Evolutionary conservation across 768 basidiomycete genomes (phyloP).

Genomic region (Boletus edulis): DNA sequence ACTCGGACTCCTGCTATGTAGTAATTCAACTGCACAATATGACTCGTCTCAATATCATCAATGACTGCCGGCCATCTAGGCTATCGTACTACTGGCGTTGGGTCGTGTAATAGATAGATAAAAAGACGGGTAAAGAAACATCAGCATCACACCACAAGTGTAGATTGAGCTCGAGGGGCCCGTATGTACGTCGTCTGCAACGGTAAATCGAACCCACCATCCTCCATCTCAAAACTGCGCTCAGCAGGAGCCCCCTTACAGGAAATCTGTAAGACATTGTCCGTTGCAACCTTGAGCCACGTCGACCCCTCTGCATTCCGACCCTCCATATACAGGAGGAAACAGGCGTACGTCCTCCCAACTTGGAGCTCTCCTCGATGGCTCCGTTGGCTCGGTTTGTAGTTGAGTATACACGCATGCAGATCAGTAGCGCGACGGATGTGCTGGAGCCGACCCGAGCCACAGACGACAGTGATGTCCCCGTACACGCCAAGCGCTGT

Average conservation of each 20-base stretch:
- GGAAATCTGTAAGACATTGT: conserved; percentile 20
- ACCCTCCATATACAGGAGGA: conserved; percentile 16
- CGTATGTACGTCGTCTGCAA: conserved; percentile 12
- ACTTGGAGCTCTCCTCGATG: conserved; percentile 13
- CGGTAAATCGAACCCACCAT: conserved; percentile 7
- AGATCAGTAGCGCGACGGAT: conserved; percentile 15
- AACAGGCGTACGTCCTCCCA: conserved; percentile 20
- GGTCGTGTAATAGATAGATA: too few relatives aligned
- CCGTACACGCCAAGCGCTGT: conserved; percentile 6
- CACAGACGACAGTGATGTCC: conserved; percentile 16
- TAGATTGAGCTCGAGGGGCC: conserved; percentile 8
- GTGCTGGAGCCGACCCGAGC: conserved; percentile 11
- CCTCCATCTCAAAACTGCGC: neutral
- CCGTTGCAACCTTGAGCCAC: conserved; percentile 26
- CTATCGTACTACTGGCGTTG: too few relatives aligned
- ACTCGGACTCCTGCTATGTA: too few relatives aligned
- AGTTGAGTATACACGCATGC: conserved; percentile 24
- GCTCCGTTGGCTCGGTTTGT: neutral
- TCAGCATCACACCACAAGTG: neutral
- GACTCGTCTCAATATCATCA: too few relatives aligned
- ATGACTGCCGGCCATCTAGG: too few relatives aligned
- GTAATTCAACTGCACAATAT: too few relatives aligned
- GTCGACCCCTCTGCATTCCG: conserved; percentile 1
- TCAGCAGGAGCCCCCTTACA: conserved; percentile 4
- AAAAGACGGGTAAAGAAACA: neutral